These are phyloP conservation scores for Poa pratensis DNA, from an alignment of 176 grass and related monocot genomes.

Conservation along the genomic window DNA sequence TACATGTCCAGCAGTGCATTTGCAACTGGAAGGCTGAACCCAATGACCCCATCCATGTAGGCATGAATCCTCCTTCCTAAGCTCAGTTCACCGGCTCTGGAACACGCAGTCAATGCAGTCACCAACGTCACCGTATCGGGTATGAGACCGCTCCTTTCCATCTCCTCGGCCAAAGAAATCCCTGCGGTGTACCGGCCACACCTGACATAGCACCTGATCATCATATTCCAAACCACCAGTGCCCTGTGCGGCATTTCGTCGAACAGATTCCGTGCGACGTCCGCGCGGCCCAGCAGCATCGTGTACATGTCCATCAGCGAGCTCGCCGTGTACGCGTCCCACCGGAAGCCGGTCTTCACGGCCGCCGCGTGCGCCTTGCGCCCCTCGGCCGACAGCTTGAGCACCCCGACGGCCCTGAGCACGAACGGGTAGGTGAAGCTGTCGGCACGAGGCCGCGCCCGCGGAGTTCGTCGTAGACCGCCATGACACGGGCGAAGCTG, in stretches of 20 bases:
- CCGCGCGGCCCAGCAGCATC: conserved; percentile 39
- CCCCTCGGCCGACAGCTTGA: conserved; percentile 51
- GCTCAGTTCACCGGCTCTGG: conserved; percentile 47
- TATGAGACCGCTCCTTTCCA: conserved; percentile 45
- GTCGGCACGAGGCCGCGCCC: conserved; percentile 52
- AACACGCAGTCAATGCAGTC: conserved; percentile 53
- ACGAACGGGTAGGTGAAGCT: conserved; percentile 77
- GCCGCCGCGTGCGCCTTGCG: conserved; percentile 48
- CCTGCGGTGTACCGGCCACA: conserved; percentile 42
- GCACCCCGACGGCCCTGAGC: conserved; percentile 56
- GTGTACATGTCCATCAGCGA: conserved; percentile 66
- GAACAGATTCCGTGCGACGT: conserved; percentile 52
- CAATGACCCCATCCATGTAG: conserved; percentile 45
- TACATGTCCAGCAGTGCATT: conserved; percentile 76
- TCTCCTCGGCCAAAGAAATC: conserved; percentile 39
- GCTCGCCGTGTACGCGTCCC: conserved; percentile 56
- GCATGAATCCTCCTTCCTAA: conserved; percentile 65
- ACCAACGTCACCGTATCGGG: conserved; percentile 55
- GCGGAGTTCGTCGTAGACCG: conserved; percentile 61
- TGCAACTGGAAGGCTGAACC: conserved; percentile 58
- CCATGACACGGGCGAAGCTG: conserved; percentile 41
- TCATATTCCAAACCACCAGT: conserved; percentile 62
- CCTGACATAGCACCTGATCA: conserved; percentile 63
- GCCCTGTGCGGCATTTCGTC: conserved; percentile 53
- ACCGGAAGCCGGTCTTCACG: conserved; percentile 57